Base-by-base conservation (phyloP, 805 yeast genomes). In the Huiozyma naganishii region DNA sequence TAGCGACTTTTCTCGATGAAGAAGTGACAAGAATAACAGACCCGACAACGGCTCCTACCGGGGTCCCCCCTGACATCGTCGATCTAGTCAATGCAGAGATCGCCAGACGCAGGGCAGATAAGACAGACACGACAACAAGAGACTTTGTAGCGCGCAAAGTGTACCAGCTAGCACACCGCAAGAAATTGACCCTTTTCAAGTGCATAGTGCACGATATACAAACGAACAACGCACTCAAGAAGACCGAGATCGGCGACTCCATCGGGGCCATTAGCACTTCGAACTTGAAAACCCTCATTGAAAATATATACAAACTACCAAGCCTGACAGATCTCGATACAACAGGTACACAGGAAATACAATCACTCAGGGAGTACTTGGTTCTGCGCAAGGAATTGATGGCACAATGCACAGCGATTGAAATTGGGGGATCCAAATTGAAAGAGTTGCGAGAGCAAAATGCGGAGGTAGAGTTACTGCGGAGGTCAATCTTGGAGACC, bases 301-400 rank as follows among this genome's bases (percentile, higher is more conserved):
- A 44, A 3, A 59, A 59, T 41, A 46, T 59, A 3, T 30, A 38
- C 23, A 48, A 50, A 9, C 47, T 61, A 32, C 65, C 65, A n/a
- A 45, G 46, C 30, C 48, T 61, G 41, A 30, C 45, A 5, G 27
- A 40, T 8, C 36, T 17, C 9, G n/a, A 29, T 6, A 32, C 28
- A 6, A 37, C 34, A 8, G 48, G 42, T 10, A 44, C 38, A 6
- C 6, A 45, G 41, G 6, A 48, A 48, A 13, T 41, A 48, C 10
- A 51, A 7, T 41, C 48, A 6, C 43, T 60, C n/a, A 42, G 44
- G 7, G 62, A 59, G 41, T 61, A 61, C 42, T 48, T 51, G 17
- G 43, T 45, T 27, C 45, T 61, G n/a, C 46, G 58, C 39, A 43
- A 36, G 8, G 48, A 50, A 10, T 35, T 60, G 17, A 42, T 48